A percentile compares a stretch with the other conserved stretches of the same genome.
Evolutionary conservation across 1,139 yeast genomes (phyloP).

Genomic region (Sugiyamaella sp.): DNA sequence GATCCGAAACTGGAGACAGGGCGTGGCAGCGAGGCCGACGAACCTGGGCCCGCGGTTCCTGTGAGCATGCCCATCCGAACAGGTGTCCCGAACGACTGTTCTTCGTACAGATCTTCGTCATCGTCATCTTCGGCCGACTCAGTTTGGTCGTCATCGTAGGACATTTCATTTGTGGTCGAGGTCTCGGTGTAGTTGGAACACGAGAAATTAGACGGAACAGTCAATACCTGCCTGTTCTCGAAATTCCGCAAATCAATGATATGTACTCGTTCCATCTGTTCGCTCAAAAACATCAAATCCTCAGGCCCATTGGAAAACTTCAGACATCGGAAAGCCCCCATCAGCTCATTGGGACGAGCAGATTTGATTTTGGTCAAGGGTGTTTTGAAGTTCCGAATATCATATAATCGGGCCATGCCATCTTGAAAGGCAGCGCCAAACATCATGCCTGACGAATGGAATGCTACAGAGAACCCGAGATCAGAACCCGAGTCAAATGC

Average conservation of each 20-base stretch:
- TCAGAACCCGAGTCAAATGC: conserved; percentile 63
- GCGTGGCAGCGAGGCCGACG: conserved; percentile 2
- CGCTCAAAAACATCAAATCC: conserved; percentile 75
- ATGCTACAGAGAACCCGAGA: conserved; percentile 83
- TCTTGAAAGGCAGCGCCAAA: conserved; percentile 86
- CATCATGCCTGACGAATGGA: conserved; percentile 67
- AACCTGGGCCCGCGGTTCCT: background rate
- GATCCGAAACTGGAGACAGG: background rate
- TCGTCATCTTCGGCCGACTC: conserved; percentile 1
- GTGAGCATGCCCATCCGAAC: conserved; percentile 14
- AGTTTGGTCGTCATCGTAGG: conserved; percentile 9
- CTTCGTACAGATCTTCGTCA: conserved; percentile 8
- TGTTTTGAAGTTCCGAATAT: conserved; percentile 58
- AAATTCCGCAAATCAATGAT: conserved; percentile 74
- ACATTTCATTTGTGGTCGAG: conserved; percentile 19
- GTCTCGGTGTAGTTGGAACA: conserved; percentile 19
- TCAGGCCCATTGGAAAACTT: conserved; percentile 72
- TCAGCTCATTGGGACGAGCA: conserved; percentile 39
- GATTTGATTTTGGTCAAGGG: conserved; percentile 46
- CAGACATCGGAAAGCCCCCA: conserved; percentile 67
- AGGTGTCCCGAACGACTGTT: background rate
- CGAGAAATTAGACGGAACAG: conserved; percentile 47
- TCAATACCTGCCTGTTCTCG: conserved; percentile 73
- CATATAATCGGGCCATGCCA: conserved; percentile 78
- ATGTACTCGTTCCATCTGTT: conserved; percentile 86